Percentiles rank a stretch among this genome's conserved stretches.
phyloP scores from a whole-genome alignment of 2,329 filamentous ascomycete genomes.

The Exophiala sideris region DNA sequence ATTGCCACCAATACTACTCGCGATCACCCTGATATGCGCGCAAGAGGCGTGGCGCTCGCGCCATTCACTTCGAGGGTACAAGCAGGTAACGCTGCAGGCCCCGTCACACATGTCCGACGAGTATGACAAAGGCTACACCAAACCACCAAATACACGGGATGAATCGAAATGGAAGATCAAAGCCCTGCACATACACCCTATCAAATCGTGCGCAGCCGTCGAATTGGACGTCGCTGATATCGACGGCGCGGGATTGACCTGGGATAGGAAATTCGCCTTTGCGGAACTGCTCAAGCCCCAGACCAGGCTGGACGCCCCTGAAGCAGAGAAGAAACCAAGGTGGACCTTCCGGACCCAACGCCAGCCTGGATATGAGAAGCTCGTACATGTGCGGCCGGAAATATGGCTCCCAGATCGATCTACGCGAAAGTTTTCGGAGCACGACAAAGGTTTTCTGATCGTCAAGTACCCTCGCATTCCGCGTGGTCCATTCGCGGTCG shows the following conservation, averaged over 20 bases:
- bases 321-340: slow-evolving; percentile 43
- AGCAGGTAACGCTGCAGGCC: slow-evolving; percentile 49
- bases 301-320: slow-evolving; percentile 5
- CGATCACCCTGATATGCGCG: slow-evolving; percentile 7
- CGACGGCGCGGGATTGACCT: slow-evolving; percentile 66
- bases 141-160: slow-evolving; percentile 30
- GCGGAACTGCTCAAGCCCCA: slow-evolving; percentile 57
- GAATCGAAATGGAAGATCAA: slow-evolving; percentile 52
- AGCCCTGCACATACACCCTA: slow-evolving; percentile 74
- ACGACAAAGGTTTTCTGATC: slow-evolving; percentile 52
- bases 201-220: slow-evolving; percentile 78
- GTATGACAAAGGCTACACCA: slow-evolving; percentile 50
- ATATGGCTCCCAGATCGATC: slow-evolving; percentile 53
- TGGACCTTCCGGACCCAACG: slow-evolving; percentile 44
- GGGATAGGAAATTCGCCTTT: slow-evolving; percentile 80
- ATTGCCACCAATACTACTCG: slow-evolving; percentile 6
- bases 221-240: slow-evolving; percentile 66
- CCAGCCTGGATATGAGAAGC: slow-evolving; percentile 50
- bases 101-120: slow-evolving; percentile 56
- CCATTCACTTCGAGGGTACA: slow-evolving; percentile 43
- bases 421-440: slow-evolving; percentile 9
- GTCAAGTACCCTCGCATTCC: slow-evolving; percentile 44
- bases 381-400: slow-evolving; percentile 66
- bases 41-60: slow-evolving; percentile 7
- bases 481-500: slow-evolving; percentile 7